Base-by-base conservation (phyloP, 192 early-diverging fungal species). In the Coemansia sp. region DNA sequence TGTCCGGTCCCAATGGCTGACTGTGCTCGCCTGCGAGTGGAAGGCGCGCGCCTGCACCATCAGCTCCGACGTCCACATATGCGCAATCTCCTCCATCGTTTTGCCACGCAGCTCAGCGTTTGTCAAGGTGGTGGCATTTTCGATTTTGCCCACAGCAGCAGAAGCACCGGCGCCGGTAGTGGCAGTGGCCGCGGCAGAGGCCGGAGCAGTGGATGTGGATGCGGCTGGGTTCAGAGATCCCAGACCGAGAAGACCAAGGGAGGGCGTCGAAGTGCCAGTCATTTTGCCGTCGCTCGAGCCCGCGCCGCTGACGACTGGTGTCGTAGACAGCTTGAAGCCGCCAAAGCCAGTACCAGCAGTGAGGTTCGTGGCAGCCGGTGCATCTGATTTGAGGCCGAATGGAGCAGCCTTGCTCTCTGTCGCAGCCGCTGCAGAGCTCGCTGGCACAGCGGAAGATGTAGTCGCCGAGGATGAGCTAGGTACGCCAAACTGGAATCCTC, bases 71-170 rank as follows among this genome's bases (percentile, higher is more conserved):
- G 91, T 93, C 97, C 97, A 99, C 81, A 90, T 89, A 46, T 94
- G 91, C 39, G 95, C 75, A 52, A 99, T 93, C 67, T 96, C 95
- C 66, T 95, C 94, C 81, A 99, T 86, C 29, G 92, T 95, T 81
- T 92, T 95, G 64, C 75, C 75, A 15, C 75, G 80, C 43, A 83
- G 64, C 43, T 75, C 80, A 0, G 75, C 63, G 41, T 83, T 83
- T 0, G 71, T 75, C 44, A 83, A 46, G 6, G 71, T 69, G 0
- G 73, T 64, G 18, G 75, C 90, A 91, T 71, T 94, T 90, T 71
- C 96, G 70, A 43, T 66, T 66, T 70, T 71, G 33, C 47, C 75
- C 10, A 63, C 62, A 16, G 46, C 61, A 4, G 46, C 50, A 10
- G 65, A 58, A 16, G 46, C 61, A 4, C 36, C 50, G 5, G 31